Conservation (phyloP, 768 basidiomycete genomes). For the Hirschioporus abietinus region DNA sequence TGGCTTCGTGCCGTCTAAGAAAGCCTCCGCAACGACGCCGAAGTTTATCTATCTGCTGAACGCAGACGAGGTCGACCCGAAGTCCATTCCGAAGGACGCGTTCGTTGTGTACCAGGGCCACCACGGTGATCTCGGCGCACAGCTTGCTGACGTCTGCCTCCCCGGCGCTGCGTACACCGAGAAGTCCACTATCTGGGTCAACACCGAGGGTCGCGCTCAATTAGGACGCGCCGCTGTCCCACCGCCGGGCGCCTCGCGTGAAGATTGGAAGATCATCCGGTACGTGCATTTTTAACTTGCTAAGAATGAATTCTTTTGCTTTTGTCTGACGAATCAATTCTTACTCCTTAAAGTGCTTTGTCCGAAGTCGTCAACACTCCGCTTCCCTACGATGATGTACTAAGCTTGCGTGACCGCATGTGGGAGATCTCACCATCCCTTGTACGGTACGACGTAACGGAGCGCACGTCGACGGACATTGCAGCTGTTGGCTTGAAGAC, state of each 20-base stretch:
- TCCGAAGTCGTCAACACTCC: constrained; percentile 80
- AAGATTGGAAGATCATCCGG: constrained; percentile 98
- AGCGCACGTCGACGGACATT: constrained; percentile 69
- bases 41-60: constrained; percentile 97
- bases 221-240: constrained; percentile 87
- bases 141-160: constrained; percentile 93
- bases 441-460: constrained; percentile 77
- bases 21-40: constrained; percentile 68
- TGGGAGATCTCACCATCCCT: constrained; percentile 95
- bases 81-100: constrained; percentile 81
- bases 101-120: constrained; percentile 99
- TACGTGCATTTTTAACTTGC: constrained; percentile 26
- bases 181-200: constrained; percentile 87
- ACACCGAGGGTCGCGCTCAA: constrained; percentile 93
- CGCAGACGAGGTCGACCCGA: constrained; percentile 89
- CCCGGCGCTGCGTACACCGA: constrained; percentile 95
- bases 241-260: constrained; percentile 90
- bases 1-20: constrained; percentile 84
- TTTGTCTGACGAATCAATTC: constrained; percentile 4
- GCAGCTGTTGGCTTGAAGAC: constrained; percentile 63
- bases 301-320: background rate
- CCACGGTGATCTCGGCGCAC: constrained; percentile 95
- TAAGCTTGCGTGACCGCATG: constrained; percentile 83
- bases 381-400: constrained; percentile 85
- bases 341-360: constrained; percentile 53